Percentiles rank a stretch among this genome's conserved stretches.
Evolutionary conservation across 129 eudicot genomes (phyloP).

Genomic region (Heracleum sosnowskyi): DNA sequence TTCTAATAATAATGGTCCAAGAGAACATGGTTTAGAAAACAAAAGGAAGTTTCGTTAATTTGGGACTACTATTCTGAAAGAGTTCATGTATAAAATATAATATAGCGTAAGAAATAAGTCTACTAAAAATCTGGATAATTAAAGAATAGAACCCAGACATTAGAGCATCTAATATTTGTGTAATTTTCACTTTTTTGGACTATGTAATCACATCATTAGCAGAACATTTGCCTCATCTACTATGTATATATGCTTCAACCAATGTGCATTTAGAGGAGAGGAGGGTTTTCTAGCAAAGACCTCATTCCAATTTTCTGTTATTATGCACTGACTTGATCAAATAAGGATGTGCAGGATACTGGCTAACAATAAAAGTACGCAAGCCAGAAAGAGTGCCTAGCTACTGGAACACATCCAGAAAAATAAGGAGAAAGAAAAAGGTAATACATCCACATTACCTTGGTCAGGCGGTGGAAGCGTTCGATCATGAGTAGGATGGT

Average conservation of each 20-base stretch:
- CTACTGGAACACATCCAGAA: too few species aligned
- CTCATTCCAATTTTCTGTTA: not conserved
- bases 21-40: not conserved
- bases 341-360: not conserved
- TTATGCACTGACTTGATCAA: not conserved
- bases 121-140: not conserved
- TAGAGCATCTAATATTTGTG: too few species aligned
- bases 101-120: not conserved
- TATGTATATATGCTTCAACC: not conserved
- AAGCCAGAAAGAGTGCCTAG: too few species aligned
- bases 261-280: not conserved
- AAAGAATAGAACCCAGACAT: not conserved
- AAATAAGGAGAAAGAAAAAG: too few species aligned
- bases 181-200: not conserved
- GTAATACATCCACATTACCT: conserved; percentile 32
- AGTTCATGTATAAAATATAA: not conserved
- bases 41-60: too few species aligned
- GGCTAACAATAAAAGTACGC: too few species aligned
- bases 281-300: not conserved
- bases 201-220: too few species aligned
- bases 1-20: not conserved
- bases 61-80: not conserved
- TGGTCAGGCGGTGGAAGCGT: conserved; percentile 88
- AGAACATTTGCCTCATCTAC: not conserved
- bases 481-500: conserved; percentile 84